These are phyloP conservation scores for Malassezia globosa DNA, from an alignment of 1,284 basidiomycete genomes.

Conservation along the genomic window DNA sequence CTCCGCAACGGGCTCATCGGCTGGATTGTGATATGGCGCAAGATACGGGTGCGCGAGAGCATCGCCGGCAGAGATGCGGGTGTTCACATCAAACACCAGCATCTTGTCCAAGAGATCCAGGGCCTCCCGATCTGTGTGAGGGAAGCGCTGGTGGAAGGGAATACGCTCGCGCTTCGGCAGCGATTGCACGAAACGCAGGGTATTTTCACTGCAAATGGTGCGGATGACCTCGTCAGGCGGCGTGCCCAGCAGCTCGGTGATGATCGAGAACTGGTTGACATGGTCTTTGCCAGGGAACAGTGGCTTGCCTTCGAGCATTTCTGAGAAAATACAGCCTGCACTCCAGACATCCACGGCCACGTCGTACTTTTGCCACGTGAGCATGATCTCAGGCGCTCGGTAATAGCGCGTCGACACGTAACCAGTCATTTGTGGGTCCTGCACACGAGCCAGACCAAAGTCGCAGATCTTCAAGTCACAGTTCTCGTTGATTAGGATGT, in stretches of 20 bases:
- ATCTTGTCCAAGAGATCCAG: conserved; percentile 95
- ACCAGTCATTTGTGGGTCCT: conserved; percentile 99
- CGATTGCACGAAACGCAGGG: conserved; percentile 95
- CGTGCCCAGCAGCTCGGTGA: conserved; percentile 93
- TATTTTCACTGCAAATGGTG: conserved; percentile 96
- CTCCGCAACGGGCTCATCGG: conserved; percentile 84
- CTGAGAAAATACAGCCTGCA: conserved; percentile 97
- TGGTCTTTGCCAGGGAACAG: conserved; percentile 98
- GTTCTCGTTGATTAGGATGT: conserved; percentile 99
- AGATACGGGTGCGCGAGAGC: conserved; percentile 91
- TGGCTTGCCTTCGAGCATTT: conserved; percentile 98
- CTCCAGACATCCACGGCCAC: conserved; percentile 98
- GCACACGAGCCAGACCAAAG: conserved; percentile 82
- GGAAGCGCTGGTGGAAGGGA: conserved; percentile 87
- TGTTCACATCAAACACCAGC: conserved; percentile 96
- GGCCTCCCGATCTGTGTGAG: conserved; percentile 79
- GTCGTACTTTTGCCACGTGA: conserved; percentile 99
- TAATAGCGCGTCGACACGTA: conserved; percentile 99
- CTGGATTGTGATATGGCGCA: conserved; percentile 93
- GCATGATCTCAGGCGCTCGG: conserved; percentile 98
- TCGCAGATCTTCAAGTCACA: conserved; percentile 99
- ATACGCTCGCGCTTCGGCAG: conserved; percentile 90
- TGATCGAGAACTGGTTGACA: conserved; percentile 99
- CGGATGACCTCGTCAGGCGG: conserved; percentile 98
- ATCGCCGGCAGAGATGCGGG: conserved; percentile 84